Base-by-base conservation (phyloP, 768 basidiomycete genomes). In the Boletus tomentosulus region DNA sequence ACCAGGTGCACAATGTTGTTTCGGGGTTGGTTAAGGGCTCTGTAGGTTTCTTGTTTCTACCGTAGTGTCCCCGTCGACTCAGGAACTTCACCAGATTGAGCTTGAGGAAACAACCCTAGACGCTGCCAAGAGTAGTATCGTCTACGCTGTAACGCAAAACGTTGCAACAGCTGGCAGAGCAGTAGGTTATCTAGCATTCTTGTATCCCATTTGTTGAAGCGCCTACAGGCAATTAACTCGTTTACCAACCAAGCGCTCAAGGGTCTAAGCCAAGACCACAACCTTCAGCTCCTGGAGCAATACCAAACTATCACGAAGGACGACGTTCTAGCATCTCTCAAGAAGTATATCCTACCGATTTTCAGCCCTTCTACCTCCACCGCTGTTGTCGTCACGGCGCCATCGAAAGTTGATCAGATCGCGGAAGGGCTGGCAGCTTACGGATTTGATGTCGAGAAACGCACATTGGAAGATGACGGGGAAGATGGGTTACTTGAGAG, bases 161-260 rank as follows among this genome's bases (percentile, higher is more conserved):
- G 89, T 96, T 22, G 87, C 93, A 19, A 96, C 92, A 4, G 83
- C 90, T 28, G 81, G 83, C n/a, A 81, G 87, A 61, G 96, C 96
- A 41, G 95, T 94, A 71, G 68, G 86, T 72, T 33, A 24, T 44
- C 39, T 45, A 19, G 15, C 12, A 12, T 34, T 25, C 28, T 24
- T n/a, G 24, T 45, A 55, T 35, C 54, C 19, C 13, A 59, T 24
- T 49, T 46, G 27, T 41, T 62, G 50, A 63, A 35, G 15, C 41
- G 0, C 50, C 6, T 46, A 4, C 61, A 93, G 92, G 92, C 93
- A 1, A 67, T 81, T 37, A 78, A 81, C 25, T 96, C 93, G 0
- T 98, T 97, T 71, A 75, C 79, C 30, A 95, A 98, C 71, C 92
- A 97, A 74, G 89, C 86, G 0, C 76, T 99, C n/a, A 91, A 89